Conservation (phyloP, 2,329 filamentous ascomycete genomes). For the Phyllosticta capitalensis region DNA sequence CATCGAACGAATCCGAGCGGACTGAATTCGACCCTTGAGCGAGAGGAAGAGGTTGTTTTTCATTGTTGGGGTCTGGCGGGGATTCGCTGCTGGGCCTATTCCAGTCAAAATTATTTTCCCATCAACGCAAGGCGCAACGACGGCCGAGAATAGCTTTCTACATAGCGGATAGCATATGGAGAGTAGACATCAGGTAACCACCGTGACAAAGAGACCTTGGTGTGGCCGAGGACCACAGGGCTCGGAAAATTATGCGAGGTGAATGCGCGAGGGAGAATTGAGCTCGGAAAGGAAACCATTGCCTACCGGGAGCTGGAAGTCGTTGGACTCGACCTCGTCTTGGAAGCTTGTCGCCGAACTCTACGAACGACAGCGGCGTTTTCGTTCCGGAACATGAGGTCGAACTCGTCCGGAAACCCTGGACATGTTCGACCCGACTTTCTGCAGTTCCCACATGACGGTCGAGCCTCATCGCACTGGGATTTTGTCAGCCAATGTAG, state of each 20-base stretch:
- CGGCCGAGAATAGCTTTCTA: no score
- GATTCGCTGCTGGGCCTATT: neutral
- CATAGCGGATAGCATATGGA: neutral
- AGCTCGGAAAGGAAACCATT: neutral
- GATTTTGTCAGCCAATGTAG: conserved; percentile 12
- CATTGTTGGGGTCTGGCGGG: neutral
- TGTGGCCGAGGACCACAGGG: no score
- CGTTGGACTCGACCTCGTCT: neutral
- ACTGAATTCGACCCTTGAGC: neutral
- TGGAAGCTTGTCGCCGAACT: conserved; percentile 31
- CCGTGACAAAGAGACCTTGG: neutral
- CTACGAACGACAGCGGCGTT: conserved; percentile 57
- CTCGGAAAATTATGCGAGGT: no score
- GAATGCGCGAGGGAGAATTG: neutral
- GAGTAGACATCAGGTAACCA: no score
- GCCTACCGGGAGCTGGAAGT: neutral
- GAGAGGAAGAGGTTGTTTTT: neutral
- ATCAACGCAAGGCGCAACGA: neutral
- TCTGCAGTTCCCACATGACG: conserved; percentile 55
- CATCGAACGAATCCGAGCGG: neutral
- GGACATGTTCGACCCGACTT: conserved; percentile 56
- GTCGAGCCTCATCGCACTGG: conserved; percentile 59
- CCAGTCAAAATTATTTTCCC: neutral
- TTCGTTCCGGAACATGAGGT: conserved; percentile 63
- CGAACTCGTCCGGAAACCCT: conserved; percentile 62